These are phyloP conservation scores for Sicyos baderoa DNA, from an alignment of 306 rosid species.

Conservation along the genomic window DNA sequence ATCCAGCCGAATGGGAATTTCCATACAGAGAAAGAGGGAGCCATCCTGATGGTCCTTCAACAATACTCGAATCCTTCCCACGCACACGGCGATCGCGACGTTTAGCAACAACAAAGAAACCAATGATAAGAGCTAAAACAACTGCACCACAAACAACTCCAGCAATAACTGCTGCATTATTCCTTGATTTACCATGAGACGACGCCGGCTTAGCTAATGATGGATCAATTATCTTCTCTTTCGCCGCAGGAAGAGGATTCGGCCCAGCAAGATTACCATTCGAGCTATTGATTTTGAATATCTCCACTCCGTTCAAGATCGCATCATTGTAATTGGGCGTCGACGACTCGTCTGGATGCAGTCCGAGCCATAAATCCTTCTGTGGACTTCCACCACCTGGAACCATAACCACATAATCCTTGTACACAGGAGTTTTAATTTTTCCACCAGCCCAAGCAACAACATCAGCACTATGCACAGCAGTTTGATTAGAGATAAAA, in stretches of 20 bases:
- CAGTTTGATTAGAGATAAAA: conserved; percentile 61
- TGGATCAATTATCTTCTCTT: conserved; percentile 41
- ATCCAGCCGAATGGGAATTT: conserved; percentile 76
- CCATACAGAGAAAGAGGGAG: conserved; percentile 93
- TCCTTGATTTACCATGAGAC: conserved; percentile 42
- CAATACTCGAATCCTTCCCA: conserved; percentile 55
- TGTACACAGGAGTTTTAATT: conserved; percentile 42
- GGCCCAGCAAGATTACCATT: conserved; percentile 62
- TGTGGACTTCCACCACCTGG: conserved; percentile 60
- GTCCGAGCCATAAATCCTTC: conserved; percentile 60
- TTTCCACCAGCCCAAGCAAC: conserved; percentile 15
- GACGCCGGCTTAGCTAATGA: conserved; percentile 36
- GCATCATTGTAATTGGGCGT: conserved; percentile 39
- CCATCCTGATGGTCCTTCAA: conserved; percentile 99
- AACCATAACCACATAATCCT: conserved; percentile 55
- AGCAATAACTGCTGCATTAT: conserved; percentile 45
- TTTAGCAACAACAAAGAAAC: conserved; percentile 38
- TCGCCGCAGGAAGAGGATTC: conserved; percentile 58
- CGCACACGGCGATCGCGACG: conserved; percentile 30
- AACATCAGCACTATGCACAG: conserved; percentile 40
- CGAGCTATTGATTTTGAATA: conserved; percentile 58
- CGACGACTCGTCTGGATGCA: conserved; percentile 35
- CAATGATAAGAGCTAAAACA: conserved; percentile 42
- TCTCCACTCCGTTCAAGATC: conserved; percentile 76
- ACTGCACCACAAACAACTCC: conserved; percentile 67